A percentile compares a stretch with the other conserved stretches of the same genome.
These are phyloP conservation scores for Zygosaccharomyces pseudobailii DNA, from an alignment of 1,139 yeast species.

Conservation along the genomic window DNA sequence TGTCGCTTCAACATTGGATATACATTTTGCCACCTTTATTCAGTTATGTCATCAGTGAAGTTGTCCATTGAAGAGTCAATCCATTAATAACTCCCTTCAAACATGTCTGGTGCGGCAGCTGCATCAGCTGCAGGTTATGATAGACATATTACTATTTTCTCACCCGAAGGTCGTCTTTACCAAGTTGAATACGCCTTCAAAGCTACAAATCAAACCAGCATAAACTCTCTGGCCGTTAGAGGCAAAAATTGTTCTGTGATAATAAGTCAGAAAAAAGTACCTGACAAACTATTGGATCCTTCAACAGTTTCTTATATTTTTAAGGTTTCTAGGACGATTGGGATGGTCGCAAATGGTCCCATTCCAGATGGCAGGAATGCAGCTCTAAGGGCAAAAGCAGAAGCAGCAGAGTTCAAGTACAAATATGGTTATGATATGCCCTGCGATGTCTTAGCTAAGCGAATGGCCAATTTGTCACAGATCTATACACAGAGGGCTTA, in stretches of 20 bases:
- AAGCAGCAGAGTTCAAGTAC: constrained; percentile 92
- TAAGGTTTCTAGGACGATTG: constrained; percentile 74
- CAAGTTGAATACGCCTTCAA: constrained; percentile 98
- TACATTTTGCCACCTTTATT: constrained; percentile 11
- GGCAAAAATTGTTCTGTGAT: constrained; percentile 90
- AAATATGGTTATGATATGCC: constrained; percentile 97
- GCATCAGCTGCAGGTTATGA: constrained; percentile 81
- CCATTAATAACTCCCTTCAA: background rate
- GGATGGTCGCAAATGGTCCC: constrained; percentile 92
- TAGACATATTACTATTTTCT: constrained; percentile 95
- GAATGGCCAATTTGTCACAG: constrained; percentile 94
- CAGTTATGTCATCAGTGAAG: background rate
- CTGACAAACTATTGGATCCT: constrained; percentile 88
- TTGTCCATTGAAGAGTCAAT: background rate
- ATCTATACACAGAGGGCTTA: constrained; percentile 97
- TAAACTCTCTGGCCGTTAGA: constrained; percentile 80
- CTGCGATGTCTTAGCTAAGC: constrained; percentile 84
- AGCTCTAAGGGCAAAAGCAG: constrained; percentile 84
- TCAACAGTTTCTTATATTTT: constrained; percentile 80
- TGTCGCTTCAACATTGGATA: background rate
- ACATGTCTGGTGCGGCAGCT: constrained; percentile 33
- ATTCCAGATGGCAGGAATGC: constrained; percentile 95
- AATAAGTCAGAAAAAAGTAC: constrained; percentile 91
- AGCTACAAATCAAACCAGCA: constrained; percentile 89
- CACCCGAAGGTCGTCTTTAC: constrained; percentile 96